A percentile compares a stretch with the other conserved stretches of the same genome.
phyloP scores from a whole-genome alignment of 2,329 filamentous ascomycete species.

The Epichloe sp. region DNA sequence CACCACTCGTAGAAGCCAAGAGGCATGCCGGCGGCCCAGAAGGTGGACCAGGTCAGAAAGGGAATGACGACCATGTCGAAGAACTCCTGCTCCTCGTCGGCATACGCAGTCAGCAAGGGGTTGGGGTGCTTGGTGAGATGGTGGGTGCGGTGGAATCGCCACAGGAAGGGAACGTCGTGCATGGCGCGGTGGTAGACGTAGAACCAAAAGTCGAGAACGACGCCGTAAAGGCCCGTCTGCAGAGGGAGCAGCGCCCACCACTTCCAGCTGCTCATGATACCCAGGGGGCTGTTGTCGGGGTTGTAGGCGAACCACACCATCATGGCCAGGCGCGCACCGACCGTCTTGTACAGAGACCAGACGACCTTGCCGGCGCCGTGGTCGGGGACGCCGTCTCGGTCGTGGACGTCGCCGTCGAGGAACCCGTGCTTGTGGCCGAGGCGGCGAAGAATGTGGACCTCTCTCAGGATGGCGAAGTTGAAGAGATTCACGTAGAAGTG shows the following conservation, averaged over 20 bases:
- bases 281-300: constrained; percentile 12
- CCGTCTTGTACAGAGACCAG: constrained; percentile 20
- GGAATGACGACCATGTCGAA: constrained; percentile 28
- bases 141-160: constrained; percentile 31
- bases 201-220: constrained; percentile 29
- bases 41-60: constrained; percentile 21
- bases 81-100: constrained; percentile 27
- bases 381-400: constrained; percentile 24
- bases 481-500: constrained; percentile 25
- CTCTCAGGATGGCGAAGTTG: constrained; percentile 26
- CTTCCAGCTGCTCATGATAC: constrained; percentile 4
- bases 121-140: constrained; percentile 32
- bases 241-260: constrained; percentile 22
- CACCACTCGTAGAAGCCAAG: constrained; percentile 34
- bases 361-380: constrained; percentile 22
- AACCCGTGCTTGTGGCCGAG: constrained; percentile 27
- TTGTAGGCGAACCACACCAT: constrained; percentile 16
- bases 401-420: constrained; percentile 25
- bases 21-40: constrained; percentile 21
- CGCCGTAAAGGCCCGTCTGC: constrained; percentile 15
- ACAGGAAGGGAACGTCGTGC: constrained; percentile 26
- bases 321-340: constrained; percentile 20
- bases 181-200: constrained; percentile 24
- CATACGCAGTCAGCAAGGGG: constrained; percentile 15
- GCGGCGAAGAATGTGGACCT: constrained; percentile 23